These are phyloP conservation scores for Aspergillus campestris DNA, from an alignment of 495 filamentous ascomycete species.

Conservation along the genomic window DNA sequence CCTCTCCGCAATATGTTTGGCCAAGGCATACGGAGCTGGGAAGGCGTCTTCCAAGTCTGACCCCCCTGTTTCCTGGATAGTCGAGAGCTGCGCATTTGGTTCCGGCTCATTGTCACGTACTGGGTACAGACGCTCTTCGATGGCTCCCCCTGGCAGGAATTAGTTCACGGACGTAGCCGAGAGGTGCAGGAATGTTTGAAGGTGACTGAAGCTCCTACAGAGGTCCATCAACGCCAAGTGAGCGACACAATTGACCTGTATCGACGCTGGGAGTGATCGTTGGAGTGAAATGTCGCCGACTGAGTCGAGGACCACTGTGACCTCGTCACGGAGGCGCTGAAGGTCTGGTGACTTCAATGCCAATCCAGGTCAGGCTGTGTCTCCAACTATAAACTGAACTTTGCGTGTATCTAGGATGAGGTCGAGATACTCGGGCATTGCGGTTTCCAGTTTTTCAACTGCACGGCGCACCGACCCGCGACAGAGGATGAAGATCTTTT, in stretches of 20 bases:
- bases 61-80: slow-evolving; percentile 2
- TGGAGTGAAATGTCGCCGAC: slow-evolving; percentile 12
- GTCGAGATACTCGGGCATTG: slow-evolving; percentile 15
- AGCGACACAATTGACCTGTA: slow-evolving; percentile 9
- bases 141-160: slow-evolving; percentile 6
- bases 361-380: slow-evolving; percentile 7
- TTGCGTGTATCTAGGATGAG: slow-evolving; percentile 13
- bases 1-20: slow-evolving; percentile 17
- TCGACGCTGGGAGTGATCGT: neutral
- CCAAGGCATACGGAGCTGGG: slow-evolving; percentile 9
- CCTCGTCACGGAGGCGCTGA: slow-evolving; percentile 2
- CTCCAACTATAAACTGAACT: slow-evolving; percentile 11
- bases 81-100: neutral
- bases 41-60: slow-evolving; percentile 6
- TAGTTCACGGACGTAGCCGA: slow-evolving; percentile 7
- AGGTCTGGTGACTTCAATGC: slow-evolving; percentile 2
- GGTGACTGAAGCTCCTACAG: slow-evolving; percentile 1
- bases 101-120: slow-evolving; percentile 1
- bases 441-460: slow-evolving; percentile 8
- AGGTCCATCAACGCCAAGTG: neutral
- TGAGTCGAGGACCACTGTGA: slow-evolving; percentile 8
- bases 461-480: slow-evolving; percentile 5
- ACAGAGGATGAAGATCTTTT: slow-evolving; percentile 11
- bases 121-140: slow-evolving; percentile 7
- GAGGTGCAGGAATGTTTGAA: slow-evolving; percentile 9